Percentiles rank a stretch among this genome's conserved stretches.
phyloP scores from a whole-genome alignment of 345 rosid species.

The Rhodamnia rubescens region DNA sequence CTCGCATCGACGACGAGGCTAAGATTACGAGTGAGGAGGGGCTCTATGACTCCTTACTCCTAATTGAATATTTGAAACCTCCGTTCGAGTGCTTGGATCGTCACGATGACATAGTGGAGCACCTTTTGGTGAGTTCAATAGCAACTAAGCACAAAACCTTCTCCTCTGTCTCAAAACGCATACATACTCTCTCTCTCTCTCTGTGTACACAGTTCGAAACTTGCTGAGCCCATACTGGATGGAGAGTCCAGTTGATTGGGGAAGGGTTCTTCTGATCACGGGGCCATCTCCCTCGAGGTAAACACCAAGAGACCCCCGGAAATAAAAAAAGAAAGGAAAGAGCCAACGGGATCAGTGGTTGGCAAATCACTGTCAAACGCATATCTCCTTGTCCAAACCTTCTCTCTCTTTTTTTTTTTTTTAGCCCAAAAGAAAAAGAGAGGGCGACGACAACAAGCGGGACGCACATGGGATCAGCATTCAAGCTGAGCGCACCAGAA shows the following conservation, averaged over 20 bases:
- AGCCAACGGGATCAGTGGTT: conserved; percentile 12
- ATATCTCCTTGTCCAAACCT: background rate
- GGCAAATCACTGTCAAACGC: conserved; percentile 28
- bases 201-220: background rate
- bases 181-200: background rate
- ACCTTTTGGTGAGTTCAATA: background rate
- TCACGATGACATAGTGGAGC: background rate
- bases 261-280: background rate
- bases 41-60: background rate
- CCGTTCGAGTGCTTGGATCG: background rate
- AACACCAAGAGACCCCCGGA: background rate
- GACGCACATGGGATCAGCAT: conserved; percentile 32
- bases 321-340: background rate
- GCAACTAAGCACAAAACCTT: background rate
- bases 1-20: background rate
- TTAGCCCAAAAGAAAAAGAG: background rate
- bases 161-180: background rate
- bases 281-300: background rate
- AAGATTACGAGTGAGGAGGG: background rate
- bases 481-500: conserved; percentile 8
- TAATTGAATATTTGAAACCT: background rate
- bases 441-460: conserved; percentile 8
- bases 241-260: background rate
- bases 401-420: no score
- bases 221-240: background rate